These are phyloP conservation scores for Cordyceps fumosorosea DNA, from an alignment of 2,329 filamentous ascomycete species.

Conservation along the genomic window DNA sequence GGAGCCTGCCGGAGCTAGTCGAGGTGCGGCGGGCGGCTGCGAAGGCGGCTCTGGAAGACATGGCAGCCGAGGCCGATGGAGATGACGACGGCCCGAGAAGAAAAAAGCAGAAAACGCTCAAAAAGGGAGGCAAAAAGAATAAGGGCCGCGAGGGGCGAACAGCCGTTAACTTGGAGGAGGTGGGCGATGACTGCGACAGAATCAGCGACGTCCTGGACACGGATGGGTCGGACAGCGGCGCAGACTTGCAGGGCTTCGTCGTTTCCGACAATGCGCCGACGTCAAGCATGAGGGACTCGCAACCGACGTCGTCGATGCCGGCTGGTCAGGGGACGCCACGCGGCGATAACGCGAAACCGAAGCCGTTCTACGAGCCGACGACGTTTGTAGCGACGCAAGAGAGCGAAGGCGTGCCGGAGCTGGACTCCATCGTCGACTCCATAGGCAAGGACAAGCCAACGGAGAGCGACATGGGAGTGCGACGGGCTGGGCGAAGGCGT, in stretches of 20 bases:
- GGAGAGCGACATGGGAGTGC: background rate
- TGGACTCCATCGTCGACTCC: slow-evolving; percentile 21
- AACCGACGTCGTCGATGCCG: slow-evolving; percentile 23
- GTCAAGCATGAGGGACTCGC: slow-evolving; percentile 30
- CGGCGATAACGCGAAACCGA: slow-evolving; percentile 20
- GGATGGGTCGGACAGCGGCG: slow-evolving; percentile 42
- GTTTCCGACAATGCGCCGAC: slow-evolving; percentile 40
- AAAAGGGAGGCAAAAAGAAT: slow-evolving; percentile 19
- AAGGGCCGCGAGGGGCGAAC: slow-evolving; percentile 15
- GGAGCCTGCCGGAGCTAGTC: background rate
- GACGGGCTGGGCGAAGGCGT: slow-evolving; percentile 4
- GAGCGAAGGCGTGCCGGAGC: slow-evolving; percentile 32
- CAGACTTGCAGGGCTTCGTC: slow-evolving; percentile 51
- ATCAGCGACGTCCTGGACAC: slow-evolving; percentile 41
- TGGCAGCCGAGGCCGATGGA: slow-evolving; percentile 14
- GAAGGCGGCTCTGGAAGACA: background rate
- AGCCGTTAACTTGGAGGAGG: slow-evolving; percentile 38
- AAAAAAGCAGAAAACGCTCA: slow-evolving; percentile 16
- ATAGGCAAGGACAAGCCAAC: background rate
- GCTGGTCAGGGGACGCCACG: slow-evolving; percentile 17
- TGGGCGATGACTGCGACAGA: slow-evolving; percentile 45
- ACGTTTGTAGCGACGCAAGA: slow-evolving; percentile 34
- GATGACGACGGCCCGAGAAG: slow-evolving; percentile 18
- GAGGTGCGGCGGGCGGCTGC: background rate
- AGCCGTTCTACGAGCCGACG: slow-evolving; percentile 33